A percentile compares a stretch with the other conserved stretches of the same genome.
Evolutionary conservation across 192 early-diverging fungal species (phyloP).

Genomic region (Coemansia sp.): DNA sequence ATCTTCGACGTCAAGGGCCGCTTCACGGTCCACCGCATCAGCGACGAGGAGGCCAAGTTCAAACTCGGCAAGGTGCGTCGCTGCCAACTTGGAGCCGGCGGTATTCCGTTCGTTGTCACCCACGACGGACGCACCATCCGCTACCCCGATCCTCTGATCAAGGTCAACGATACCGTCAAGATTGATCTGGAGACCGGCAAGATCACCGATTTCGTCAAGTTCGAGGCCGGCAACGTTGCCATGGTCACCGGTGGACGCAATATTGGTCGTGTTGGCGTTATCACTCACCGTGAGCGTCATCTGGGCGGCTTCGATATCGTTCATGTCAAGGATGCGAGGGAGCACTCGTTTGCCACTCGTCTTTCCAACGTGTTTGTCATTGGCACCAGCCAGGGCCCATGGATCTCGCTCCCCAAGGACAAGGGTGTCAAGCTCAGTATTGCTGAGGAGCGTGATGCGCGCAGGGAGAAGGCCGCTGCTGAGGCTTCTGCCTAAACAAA

Average conservation of each 20-base stretch:
- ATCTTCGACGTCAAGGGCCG: conserved; percentile 99
- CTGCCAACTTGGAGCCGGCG: conserved; percentile 92
- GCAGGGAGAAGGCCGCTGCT: conserved; percentile 65
- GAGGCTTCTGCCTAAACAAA: conserved; percentile 50
- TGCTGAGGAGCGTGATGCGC: conserved; percentile 97
- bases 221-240: conserved; percentile 94
- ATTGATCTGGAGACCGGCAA: conserved; percentile 93
- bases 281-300: conserved; percentile 96
- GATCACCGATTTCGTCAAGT: conserved; percentile 93
- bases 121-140: conserved; percentile 99
- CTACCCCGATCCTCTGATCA: conserved; percentile 98
- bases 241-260: conserved; percentile 98
- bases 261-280: conserved; percentile 96
- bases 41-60: conserved; percentile 97
- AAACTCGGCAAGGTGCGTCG: conserved; percentile 99
- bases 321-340: conserved; percentile 96
- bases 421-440: conserved; percentile 99
- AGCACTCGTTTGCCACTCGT: conserved; percentile 97
- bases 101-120: conserved; percentile 94
- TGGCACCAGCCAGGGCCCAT: conserved; percentile 87
- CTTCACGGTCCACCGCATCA: conserved; percentile 99
- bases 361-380: conserved; percentile 89
- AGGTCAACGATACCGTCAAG: conserved; percentile 99
- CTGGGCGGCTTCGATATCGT: conserved; percentile 98
- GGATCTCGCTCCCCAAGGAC: conserved; percentile 97